Evolutionary conservation across 805 yeast genomes (phyloP), one percentile per base, ranked within the genome.

Genomic region (Schizosaccharomyces octosporus): DNA sequence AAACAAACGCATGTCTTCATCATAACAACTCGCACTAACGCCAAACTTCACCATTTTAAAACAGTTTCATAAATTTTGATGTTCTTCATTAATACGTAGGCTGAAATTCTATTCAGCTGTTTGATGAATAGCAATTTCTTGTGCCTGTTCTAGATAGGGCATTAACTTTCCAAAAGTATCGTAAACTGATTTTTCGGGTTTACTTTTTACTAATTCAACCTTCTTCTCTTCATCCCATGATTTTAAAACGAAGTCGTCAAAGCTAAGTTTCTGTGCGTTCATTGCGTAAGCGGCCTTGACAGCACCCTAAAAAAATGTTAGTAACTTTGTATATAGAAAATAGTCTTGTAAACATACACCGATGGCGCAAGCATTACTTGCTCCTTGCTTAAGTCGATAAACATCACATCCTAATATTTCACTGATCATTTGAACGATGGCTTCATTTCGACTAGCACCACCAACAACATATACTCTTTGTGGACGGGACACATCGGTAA

Each of bases 331-430:
- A 29, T 3, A 29, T 3, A 3, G 1, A 15, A 24, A 51, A 51
- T 13, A 24, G 6, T 45, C 4, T 24, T 17, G 2, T 9, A 19
- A 21, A 57, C 60, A 6, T 57, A 57, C 60, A 31, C 96, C 96
- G 43, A 86, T 71, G 0, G 95, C 96, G 76, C 96, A 88, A 0
- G 95, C 93, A 71, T 88, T 88, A 6, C 90, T 81, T 21, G 62
- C 62, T 13, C 65, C 66, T 59, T 86, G 79, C 67, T 85, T 88
- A 48, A 84, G 82, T 63, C 80, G 79, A 69, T 72, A 85, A 64
- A 84, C 81, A 0, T 89, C 93, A 0, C 85, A 81, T 4, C 88
- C 89, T 43, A 88, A 71, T 6, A 88, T 81, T 13, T 82, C 74
- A 11, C 88, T 81, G 74, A 85, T 83, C 65, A 80, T 83, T 24